Evolutionary conservation across 139 green algal species (phyloP).

Genomic region (Chlorella sorokiniana): DNA sequence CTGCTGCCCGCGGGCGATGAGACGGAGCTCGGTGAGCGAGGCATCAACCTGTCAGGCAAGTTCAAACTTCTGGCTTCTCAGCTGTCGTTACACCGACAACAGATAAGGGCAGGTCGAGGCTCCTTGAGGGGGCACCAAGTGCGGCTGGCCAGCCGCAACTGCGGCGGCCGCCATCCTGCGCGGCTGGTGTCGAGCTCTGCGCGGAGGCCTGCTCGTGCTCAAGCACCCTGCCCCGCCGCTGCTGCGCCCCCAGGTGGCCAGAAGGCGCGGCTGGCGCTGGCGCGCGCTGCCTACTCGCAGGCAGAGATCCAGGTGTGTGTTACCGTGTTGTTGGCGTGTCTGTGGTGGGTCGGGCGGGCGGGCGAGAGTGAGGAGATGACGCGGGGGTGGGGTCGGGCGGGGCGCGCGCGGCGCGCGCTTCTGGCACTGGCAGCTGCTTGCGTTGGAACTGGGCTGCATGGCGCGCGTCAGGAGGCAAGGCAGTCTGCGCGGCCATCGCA

Average conservation of each 20-base stretch:
- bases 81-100: not conserved
- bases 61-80: not conserved
- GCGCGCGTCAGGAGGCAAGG: too few relatives aligned
- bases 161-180: too few relatives aligned
- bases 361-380: too few relatives aligned
- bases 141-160: too few relatives aligned
- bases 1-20: slow-evolving; percentile 75
- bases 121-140: too few relatives aligned
- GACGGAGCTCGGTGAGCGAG: slow-evolving; percentile 89
- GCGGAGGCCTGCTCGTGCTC: not conserved
- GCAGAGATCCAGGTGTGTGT: slow-evolving; percentile 52
- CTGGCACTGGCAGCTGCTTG: too few relatives aligned
- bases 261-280: slow-evolving; percentile 80
- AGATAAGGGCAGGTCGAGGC: too few relatives aligned
- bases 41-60: slow-evolving; percentile 82
- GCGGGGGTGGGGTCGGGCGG: too few relatives aligned
- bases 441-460: too few relatives aligned
- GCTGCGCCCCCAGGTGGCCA: slow-evolving; percentile 58
- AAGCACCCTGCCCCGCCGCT: not conserved
- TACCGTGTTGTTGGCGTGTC: not conserved
- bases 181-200: not conserved
- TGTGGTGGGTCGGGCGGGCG: not conserved
- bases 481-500: too few relatives aligned
- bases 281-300: slow-evolving; percentile 72
- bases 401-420: too few relatives aligned